These are phyloP conservation scores for Lasiosphaeria miniovina DNA, from an alignment of 495 filamentous ascomycete genomes.

Conservation along the genomic window DNA sequence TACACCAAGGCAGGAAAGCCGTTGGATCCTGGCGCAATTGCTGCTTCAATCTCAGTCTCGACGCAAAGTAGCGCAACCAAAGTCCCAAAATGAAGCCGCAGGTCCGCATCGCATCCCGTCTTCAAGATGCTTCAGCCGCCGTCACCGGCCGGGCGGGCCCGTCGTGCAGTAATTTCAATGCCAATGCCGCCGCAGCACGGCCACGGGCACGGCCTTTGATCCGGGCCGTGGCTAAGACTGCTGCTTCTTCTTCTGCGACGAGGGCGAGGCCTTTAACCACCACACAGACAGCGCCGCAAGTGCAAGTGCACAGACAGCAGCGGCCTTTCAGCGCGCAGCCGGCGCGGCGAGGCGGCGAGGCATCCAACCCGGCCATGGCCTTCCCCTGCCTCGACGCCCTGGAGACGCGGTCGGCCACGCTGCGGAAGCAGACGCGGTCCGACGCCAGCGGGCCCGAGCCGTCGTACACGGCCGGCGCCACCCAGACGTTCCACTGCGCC, in stretches of 20 bases:
- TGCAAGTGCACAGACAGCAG: not conserved
- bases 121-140: not conserved
- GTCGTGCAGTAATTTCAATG: constrained; percentile 1
- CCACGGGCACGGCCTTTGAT: not conserved
- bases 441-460: constrained; percentile 77
- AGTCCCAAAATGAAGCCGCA: not conserved
- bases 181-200: constrained; percentile 9
- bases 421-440: constrained; percentile 56
- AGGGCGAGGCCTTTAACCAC: not conserved
- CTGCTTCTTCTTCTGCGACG: not conserved
- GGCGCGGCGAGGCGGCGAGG: constrained; percentile 39
- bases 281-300: not conserved
- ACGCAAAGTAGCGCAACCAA: too few relatives aligned
- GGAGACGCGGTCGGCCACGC: constrained; percentile 76
- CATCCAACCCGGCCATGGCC: constrained; percentile 84
- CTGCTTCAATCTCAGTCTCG: too few relatives aligned
- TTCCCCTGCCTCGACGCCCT: constrained; percentile 95
- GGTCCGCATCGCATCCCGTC: not conserved
- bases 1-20: too few relatives aligned
- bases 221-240: too few relatives aligned
- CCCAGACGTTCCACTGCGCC: constrained; percentile 68
- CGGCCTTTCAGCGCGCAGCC: constrained; percentile 16
- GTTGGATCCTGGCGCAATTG: too few relatives aligned
- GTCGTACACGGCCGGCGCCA: constrained; percentile 84
- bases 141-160: not conserved